phyloP scores from a whole-genome alignment of 2,329 filamentous ascomycete genomes.

The Hypocreales sp. region DNA sequence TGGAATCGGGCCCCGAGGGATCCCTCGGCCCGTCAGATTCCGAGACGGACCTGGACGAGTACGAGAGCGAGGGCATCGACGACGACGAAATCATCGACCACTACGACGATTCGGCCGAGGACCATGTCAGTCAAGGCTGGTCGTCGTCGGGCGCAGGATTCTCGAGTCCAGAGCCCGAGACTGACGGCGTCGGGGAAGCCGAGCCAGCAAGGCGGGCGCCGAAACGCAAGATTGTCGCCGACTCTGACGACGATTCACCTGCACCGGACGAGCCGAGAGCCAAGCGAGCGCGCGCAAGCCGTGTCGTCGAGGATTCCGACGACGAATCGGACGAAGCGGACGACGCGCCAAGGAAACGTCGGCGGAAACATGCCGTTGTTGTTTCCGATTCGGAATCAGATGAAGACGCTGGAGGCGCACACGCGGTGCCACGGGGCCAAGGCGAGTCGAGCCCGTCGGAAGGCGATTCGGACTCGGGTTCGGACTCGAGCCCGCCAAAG shows the following conservation, averaged over 20 bases:
- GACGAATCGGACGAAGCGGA: constrained; percentile 4
- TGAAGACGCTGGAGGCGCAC: constrained; percentile 3
- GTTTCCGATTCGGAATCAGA: too few species aligned
- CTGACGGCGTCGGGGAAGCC: constrained; percentile 2
- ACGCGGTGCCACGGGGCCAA: too few species aligned
- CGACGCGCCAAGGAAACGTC: too few species aligned
- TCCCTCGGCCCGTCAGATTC: constrained; percentile 3
- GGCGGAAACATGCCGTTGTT: too few species aligned
- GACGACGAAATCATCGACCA: constrained; percentile 15
- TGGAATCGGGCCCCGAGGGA: not conserved
- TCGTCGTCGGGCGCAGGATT: too few species aligned
- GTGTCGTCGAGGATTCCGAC: constrained; percentile 8
- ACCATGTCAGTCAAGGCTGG: too few species aligned
- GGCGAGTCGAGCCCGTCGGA: constrained; percentile 3
- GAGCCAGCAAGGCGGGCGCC: constrained; percentile 5
- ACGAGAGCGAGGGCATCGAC: constrained; percentile 24
- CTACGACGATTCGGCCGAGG: too few species aligned
- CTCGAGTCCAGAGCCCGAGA: constrained; percentile 14
- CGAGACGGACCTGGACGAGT: constrained; percentile 11
- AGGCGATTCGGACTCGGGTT: constrained; percentile 4
- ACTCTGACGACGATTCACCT: constrained; percentile 14
- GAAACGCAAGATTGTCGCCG: constrained; percentile 14
- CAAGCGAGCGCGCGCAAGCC: constrained; percentile 10
- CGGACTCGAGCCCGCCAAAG: too few species aligned
- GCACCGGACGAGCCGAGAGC: constrained; percentile 4